Percentiles rank a stretch among this genome's conserved stretches.
Conservation (phyloP, 768 basidiomycete genomes). For the Collybiopsis confluens region DNA sequence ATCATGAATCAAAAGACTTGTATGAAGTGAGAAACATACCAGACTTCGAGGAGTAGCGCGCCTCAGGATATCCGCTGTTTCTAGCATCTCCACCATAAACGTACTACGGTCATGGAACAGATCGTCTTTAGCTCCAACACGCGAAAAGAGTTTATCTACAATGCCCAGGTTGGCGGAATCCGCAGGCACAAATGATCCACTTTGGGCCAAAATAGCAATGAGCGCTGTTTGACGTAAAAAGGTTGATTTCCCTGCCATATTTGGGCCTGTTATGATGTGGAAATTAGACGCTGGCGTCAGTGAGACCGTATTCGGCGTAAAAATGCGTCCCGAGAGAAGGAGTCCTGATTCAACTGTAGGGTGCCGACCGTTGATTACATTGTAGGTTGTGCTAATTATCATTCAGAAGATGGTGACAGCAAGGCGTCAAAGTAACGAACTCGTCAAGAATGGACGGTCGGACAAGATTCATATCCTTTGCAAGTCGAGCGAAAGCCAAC, state of each 20-base stretch:
- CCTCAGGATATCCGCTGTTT: slow-evolving; percentile 86
- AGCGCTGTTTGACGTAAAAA: slow-evolving; percentile 88
- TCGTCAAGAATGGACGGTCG: slow-evolving; percentile 65
- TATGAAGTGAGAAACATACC: slow-evolving; percentile 37
- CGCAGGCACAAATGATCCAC: slow-evolving; percentile 92
- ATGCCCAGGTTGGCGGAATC: slow-evolving; percentile 75
- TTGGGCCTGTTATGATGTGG: slow-evolving; percentile 89
- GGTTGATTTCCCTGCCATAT: slow-evolving; percentile 96
- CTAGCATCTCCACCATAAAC: slow-evolving; percentile 98
- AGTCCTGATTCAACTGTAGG: slow-evolving; percentile 91
- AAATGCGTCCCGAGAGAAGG: slow-evolving; percentile 65
- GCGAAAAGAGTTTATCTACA: slow-evolving; percentile 89
- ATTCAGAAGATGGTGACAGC: not conserved
- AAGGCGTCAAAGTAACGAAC: slow-evolving; percentile 36
- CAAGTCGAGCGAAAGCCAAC: slow-evolving; percentile 76
- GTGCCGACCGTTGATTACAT: slow-evolving; percentile 81
- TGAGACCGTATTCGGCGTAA: slow-evolving; percentile 78
- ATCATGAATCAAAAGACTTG: not conserved
- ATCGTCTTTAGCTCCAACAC: slow-evolving; percentile 94
- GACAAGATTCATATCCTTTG: slow-evolving; percentile 71
- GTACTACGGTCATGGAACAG: slow-evolving; percentile 90
- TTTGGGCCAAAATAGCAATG: slow-evolving; percentile 85
- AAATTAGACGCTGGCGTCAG: slow-evolving; percentile 59
- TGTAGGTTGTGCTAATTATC: slow-evolving; percentile 45
- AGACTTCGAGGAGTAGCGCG: slow-evolving; percentile 81